Percentiles rank a stretch among this genome's conserved stretches.
Conservation (phyloP, 148 eudicot species). For the Chenopodium berlandieri region DNA sequence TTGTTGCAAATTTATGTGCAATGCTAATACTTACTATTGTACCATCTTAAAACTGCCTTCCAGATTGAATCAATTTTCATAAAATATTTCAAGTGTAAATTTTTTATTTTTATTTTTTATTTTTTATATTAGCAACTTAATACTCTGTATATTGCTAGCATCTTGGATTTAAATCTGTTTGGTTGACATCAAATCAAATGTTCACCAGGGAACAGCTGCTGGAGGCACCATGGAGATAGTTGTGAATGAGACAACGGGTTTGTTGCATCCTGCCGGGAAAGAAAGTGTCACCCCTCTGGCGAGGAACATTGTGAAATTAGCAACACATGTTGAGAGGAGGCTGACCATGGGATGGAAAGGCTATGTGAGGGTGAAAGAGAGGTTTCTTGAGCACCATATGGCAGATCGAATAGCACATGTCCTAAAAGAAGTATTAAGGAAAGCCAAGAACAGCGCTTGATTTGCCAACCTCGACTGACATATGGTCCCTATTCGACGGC, state of each 20-base stretch:
- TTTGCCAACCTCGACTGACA: constrained; percentile 14
- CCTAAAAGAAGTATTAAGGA: constrained; percentile 68
- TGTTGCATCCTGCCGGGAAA: constrained; percentile 85
- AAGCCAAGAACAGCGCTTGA: constrained; percentile 47
- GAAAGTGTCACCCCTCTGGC: constrained; percentile 84
- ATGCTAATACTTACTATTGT: background rate
- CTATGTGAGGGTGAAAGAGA: constrained; percentile 71
- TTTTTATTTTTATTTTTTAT: background rate
- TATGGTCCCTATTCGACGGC: constrained; percentile 12
- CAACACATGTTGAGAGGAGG: constrained; percentile 78
- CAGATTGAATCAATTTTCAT: background rate
- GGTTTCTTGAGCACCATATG: constrained; percentile 89
- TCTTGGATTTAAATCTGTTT: background rate
- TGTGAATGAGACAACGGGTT: constrained; percentile 76
- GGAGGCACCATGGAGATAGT: constrained; percentile 97
- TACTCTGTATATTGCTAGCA: background rate
- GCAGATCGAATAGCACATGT: constrained; percentile 74
- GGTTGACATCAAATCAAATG: background rate
- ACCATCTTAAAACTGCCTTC: background rate
- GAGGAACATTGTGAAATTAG: constrained; percentile 71
- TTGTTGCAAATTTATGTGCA: background rate
- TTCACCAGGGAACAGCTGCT: constrained; percentile 86
- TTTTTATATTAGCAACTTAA: too few relatives aligned
- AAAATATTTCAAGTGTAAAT: background rate
- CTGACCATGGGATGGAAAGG: constrained; percentile 86